Evolutionary conservation across 441 rosid species (phyloP), one percentile per base, ranked within the genome.

Genomic region (Biscutella laevigata): DNA sequence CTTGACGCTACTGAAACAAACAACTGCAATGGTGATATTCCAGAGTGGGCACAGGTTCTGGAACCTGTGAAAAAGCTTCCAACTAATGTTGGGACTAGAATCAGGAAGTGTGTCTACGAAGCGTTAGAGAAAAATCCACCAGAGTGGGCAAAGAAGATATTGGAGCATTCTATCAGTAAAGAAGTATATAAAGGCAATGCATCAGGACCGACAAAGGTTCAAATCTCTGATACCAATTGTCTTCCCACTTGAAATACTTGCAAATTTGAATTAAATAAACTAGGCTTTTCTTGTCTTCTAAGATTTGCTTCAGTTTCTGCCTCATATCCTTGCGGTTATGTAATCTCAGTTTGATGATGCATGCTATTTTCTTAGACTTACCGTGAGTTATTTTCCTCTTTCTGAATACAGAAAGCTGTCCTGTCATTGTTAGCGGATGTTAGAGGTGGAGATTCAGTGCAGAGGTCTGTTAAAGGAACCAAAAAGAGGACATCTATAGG

Each of bases 171-270:
- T 47, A 86, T 94, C 63, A 89, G 99, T 63, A 94, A 94, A 74
- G 99, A 75, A 71, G 82, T 94, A 34, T 94, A 94, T 68, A 94
- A 94, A 76, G 99, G 99, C 77, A 94, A 94, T 74, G 99, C 99
- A 12, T 94, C 97, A 44, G 99, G 99, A 58, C 99, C 99, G 25
- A 94, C 99, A 43, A 94, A 94, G 99, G 99, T 94, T 64, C 63
- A 53, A 30, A 22, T 67, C 37, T 24, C 43, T 35, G 9, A 53
- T 43, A 38, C 61, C 29, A 22, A 29, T 37, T 47, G 5, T 66
- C 55, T 63, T 59, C 42, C 51, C 49, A 65, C 39, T 37, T 42
- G 39, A 46, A 38, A 6, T 70, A 38, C 32, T 21, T 59, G 32
- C 28, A 58, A 37, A 5, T 40, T 48, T 54, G 21, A 59, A 54